Conservation (phyloP, 2,329 filamentous ascomycete species). For the Curvularia verruculosa region DNA sequence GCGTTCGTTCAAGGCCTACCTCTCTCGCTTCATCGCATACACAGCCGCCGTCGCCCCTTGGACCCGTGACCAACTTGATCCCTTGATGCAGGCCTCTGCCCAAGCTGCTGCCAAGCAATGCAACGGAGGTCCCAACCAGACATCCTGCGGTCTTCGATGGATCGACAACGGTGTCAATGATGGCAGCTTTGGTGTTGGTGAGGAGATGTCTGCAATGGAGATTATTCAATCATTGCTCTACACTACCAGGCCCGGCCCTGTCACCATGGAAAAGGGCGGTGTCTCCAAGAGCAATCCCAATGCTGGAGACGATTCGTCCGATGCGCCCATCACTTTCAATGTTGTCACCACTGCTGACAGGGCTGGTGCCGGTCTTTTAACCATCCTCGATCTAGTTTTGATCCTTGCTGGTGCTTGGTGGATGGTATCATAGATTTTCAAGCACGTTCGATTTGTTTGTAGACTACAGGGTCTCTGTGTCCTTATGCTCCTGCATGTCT, state of each 20-base stretch:
- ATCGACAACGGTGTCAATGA: slow-evolving; percentile 52
- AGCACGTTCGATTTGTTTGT: slow-evolving; percentile 6
- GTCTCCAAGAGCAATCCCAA: slow-evolving; percentile 56
- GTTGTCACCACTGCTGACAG: slow-evolving; percentile 65
- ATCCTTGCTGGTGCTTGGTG: slow-evolving; percentile 64
- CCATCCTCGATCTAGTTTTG: slow-evolving; percentile 61
- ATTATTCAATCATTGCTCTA: slow-evolving; percentile 57
- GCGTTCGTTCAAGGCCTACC: slow-evolving; percentile 55
- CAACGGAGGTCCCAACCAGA: slow-evolving; percentile 55
- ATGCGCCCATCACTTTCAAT: slow-evolving; percentile 37
- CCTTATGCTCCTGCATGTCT: neutral
- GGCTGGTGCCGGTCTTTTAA: slow-evolving; percentile 71
- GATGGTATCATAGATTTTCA: slow-evolving; percentile 52
- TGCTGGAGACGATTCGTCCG: slow-evolving; percentile 45
- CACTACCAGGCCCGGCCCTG: slow-evolving; percentile 36
- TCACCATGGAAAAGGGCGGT: slow-evolving; percentile 60
- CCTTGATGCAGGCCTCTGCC: slow-evolving; percentile 61
- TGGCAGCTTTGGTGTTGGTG: slow-evolving; percentile 59
- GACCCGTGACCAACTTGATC: slow-evolving; percentile 52
- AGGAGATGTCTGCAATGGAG: slow-evolving; percentile 65
- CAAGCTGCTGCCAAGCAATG: slow-evolving; percentile 62
- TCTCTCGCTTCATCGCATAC: slow-evolving; percentile 52
- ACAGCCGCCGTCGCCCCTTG: slow-evolving; percentile 50
- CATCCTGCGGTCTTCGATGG: slow-evolving; percentile 57
- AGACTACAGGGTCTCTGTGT: neutral